These are phyloP conservation scores for Andrographis paniculata DNA, from an alignment of 305 asterid species.

Conservation along the genomic window DNA sequence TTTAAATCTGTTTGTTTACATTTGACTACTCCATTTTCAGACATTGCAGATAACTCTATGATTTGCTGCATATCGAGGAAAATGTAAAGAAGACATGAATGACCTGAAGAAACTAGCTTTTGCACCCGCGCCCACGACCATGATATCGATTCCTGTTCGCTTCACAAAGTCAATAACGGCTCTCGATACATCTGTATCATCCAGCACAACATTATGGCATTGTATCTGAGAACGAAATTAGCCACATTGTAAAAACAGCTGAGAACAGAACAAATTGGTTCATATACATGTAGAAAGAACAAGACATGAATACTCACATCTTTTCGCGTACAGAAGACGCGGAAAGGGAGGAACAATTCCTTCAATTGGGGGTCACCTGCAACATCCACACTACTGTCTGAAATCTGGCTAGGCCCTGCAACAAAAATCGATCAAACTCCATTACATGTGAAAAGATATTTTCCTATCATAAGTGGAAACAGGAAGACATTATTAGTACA, in stretches of 20 bases:
- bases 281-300: too few species aligned
- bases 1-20: constrained; percentile 53
- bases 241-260: too few species aligned
- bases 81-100: neutral
- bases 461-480: neutral
- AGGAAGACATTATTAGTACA: constrained; percentile 22
- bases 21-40: constrained; percentile 23
- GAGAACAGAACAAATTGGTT: too few species aligned
- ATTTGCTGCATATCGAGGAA: neutral
- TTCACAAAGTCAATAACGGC: constrained; percentile 59
- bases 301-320: constrained; percentile 38
- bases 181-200: constrained; percentile 57
- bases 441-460: neutral
- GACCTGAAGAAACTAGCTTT: constrained; percentile 81
- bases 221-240: constrained; percentile 41
- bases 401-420: constrained; percentile 34
- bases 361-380: constrained; percentile 38
- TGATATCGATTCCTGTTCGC: constrained; percentile 53
- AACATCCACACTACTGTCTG: constrained; percentile 24
- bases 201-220: constrained; percentile 66
- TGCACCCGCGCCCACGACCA: constrained; percentile 74
- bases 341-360: constrained; percentile 69
- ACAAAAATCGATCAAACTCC: constrained; percentile 1
- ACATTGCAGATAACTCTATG: constrained; percentile 4
- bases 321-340: constrained; percentile 66